phyloP scores from a whole-genome alignment of 306 rosid species.

The Begonia masoniana region DNA sequence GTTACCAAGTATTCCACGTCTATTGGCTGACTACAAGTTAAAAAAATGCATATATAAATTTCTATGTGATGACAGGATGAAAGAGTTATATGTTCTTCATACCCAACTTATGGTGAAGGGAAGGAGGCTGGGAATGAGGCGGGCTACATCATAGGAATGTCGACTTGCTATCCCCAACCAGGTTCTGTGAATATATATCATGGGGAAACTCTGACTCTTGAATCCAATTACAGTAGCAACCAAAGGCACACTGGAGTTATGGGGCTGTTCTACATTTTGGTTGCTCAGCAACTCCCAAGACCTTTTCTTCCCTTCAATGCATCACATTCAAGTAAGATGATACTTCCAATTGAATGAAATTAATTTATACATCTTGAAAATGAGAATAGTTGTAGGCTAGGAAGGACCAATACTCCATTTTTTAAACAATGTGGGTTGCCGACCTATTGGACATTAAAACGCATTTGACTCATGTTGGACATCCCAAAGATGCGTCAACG shows the following conservation, averaged over 20 bases:
- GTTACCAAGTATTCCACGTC: no score
- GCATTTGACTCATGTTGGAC: no score
- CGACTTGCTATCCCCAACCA: slow-evolving; percentile 55
- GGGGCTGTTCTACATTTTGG: slow-evolving; percentile 57
- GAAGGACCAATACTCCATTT: no score
- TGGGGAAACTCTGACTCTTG: slow-evolving; percentile 42
- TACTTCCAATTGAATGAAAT: no score
- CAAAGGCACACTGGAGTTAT: slow-evolving; percentile 51
- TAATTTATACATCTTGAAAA: no score
- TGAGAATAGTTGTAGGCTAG: no score
- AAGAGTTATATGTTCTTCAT: slow-evolving; percentile 50
- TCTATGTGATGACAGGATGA: slow-evolving; percentile 38
- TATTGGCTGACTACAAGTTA: no score
- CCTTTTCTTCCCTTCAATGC: slow-evolving; percentile 9
- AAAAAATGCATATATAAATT: no score
- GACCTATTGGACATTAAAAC: no score
- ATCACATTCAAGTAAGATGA: background rate
- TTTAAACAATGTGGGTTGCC: no score
- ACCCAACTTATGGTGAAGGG: slow-evolving; percentile 55
- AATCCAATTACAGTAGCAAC: slow-evolving; percentile 32
- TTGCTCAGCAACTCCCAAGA: slow-evolving; percentile 46
- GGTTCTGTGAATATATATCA: slow-evolving; percentile 45
- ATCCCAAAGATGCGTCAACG: no score
- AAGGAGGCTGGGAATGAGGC: slow-evolving; percentile 54
- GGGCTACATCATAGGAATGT: slow-evolving; percentile 67